phyloP scores from a whole-genome alignment of 1,284 basidiomycete genomes.

The Cryptococcus deneoformans region DNA sequence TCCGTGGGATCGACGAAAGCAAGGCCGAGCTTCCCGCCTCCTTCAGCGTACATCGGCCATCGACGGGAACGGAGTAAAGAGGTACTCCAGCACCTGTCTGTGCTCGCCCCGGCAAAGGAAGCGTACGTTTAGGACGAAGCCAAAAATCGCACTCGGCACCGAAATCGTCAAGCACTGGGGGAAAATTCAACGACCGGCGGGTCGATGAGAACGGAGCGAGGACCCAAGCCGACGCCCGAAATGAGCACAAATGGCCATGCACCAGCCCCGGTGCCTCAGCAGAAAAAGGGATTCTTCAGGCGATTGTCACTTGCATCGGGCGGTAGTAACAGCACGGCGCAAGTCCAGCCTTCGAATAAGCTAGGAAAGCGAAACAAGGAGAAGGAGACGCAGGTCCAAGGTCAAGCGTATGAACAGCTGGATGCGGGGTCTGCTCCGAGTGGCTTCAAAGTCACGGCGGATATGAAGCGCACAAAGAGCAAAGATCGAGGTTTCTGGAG shows the following conservation, averaged over 20 bases:
- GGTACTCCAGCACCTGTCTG: neutral
- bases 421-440: conserved; percentile 11
- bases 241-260: neutral
- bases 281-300: conserved; percentile 24
- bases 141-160: too few species aligned
- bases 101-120: neutral
- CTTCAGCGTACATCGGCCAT: neutral
- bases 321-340: neutral
- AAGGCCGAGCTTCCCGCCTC: neutral
- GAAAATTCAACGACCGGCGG: too few species aligned
- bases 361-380: neutral
- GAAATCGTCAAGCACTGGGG: too few species aligned
- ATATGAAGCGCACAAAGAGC: neutral
- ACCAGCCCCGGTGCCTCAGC: conserved; percentile 2
- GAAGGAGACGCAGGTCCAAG: conserved; percentile 1
- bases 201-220: too few species aligned
- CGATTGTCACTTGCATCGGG: conserved; percentile 18
- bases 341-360: neutral
- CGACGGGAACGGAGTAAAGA: neutral
- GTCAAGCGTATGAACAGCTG: conserved; percentile 13
- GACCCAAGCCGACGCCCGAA: neutral
- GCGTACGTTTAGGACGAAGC: too few species aligned
- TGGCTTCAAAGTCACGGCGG: neutral
- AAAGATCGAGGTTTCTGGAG: conserved; percentile 5
- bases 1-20: neutral